Conservation (phyloP, 192 early-diverging fungal genomes). For the Funneliformis geosporum region DNA sequence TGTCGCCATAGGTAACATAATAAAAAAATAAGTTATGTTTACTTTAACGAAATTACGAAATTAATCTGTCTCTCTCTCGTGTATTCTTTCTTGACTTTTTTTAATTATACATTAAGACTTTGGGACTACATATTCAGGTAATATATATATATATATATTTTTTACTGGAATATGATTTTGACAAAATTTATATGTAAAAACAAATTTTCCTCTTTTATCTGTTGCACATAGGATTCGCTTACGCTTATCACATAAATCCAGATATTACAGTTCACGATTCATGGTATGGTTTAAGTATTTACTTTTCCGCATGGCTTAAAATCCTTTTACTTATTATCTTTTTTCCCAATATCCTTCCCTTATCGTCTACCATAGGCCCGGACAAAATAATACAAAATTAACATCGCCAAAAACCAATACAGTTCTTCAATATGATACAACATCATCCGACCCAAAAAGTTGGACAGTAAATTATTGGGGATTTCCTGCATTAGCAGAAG, state of each 20-base stretch:
- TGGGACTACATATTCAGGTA: neutral
- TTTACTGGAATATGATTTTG: no score
- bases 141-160: neutral
- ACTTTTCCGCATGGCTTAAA: neutral
- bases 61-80: neutral
- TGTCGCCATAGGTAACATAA: neutral
- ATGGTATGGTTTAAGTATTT: neutral
- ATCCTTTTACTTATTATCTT: neutral
- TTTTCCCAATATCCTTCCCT: neutral
- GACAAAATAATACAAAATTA: neutral
- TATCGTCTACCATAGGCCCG: neutral
- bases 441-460: neutral
- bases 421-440: conserved; percentile 14
- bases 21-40: no score
- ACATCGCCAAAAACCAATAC: neutral
- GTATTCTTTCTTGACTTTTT: neutral
- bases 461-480: conserved; percentile 3
- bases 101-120: neutral
- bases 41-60: no score
- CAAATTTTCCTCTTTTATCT: neutral
- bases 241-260: neutral
- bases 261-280: neutral
- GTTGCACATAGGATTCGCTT: neutral
- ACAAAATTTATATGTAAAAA: neutral
- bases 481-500: neutral